phyloP scores from a whole-genome alignment of 2,329 filamentous ascomycete species.

The Penicillium sp. region DNA sequence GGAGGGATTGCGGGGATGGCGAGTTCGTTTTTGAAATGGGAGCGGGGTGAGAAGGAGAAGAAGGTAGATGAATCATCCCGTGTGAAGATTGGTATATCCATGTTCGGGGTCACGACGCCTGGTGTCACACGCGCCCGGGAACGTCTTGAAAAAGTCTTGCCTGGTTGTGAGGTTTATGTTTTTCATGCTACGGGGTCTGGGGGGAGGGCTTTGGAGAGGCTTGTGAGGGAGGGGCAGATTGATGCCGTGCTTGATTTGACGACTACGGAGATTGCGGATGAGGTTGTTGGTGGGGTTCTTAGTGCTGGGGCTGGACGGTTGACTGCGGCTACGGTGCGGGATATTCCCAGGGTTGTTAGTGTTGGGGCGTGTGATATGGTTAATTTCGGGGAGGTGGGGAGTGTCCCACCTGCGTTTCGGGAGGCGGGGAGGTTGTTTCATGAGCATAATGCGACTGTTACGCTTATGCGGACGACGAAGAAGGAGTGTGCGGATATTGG shows the following conservation, averaged over 20 bases:
- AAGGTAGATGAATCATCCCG: slow-evolving; percentile 38
- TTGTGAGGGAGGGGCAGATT: slow-evolving; percentile 58
- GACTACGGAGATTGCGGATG: slow-evolving; percentile 67
- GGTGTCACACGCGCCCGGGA: slow-evolving; percentile 58
- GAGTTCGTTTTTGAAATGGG: slow-evolving; percentile 37
- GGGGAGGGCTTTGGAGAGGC: slow-evolving; percentile 66
- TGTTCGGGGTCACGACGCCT: slow-evolving; percentile 74
- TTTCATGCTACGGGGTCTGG: slow-evolving; percentile 71
- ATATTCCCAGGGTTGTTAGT: slow-evolving; percentile 59
- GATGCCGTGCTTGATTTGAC: slow-evolving; percentile 70
- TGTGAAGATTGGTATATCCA: slow-evolving; percentile 60
- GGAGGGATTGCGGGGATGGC: slow-evolving; percentile 62
- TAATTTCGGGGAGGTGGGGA: slow-evolving; percentile 60
- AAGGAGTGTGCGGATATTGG: slow-evolving; percentile 60
- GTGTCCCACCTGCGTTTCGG: slow-evolving; percentile 47
- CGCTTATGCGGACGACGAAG: slow-evolving; percentile 63
- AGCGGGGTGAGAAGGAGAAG: too few species aligned
- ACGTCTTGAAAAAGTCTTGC: slow-evolving; percentile 47
- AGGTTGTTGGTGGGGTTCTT: slow-evolving; percentile 63
- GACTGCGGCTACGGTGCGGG: slow-evolving; percentile 55
- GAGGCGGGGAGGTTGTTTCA: slow-evolving; percentile 45
- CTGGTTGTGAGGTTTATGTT: slow-evolving; percentile 59
- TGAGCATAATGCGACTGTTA: slow-evolving; percentile 66
- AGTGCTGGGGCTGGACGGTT: slow-evolving; percentile 59
- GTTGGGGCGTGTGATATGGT: slow-evolving; percentile 61